A percentile compares a stretch with the other conserved stretches of the same genome.
phyloP scores from a whole-genome alignment of 768 basidiomycete genomes.

The Russula emetica region DNA sequence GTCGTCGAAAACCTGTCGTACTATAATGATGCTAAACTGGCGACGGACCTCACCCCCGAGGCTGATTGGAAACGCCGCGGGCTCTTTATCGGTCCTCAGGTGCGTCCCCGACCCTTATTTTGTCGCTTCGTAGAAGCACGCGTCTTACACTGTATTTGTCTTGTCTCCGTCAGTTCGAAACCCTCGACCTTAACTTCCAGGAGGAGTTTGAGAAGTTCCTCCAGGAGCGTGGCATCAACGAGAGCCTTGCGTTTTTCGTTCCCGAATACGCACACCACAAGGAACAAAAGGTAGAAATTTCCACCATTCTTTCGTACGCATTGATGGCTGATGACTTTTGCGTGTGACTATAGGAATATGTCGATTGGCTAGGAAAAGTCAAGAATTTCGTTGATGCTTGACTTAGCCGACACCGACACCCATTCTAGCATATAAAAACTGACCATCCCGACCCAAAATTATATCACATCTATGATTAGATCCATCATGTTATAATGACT shows the following conservation, averaged over 20 bases:
- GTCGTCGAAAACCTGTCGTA: conserved; percentile 86
- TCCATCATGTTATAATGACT: conserved; percentile 14
- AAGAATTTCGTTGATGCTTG: conserved; percentile 74
- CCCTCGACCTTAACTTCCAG: conserved; percentile 82
- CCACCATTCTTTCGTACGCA: neutral
- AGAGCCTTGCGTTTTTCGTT: conserved; percentile 77
- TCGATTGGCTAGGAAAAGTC: conserved; percentile 80
- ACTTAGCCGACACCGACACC: conserved; percentile 32
- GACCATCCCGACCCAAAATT: conserved; percentile 9
- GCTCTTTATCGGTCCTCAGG: conserved; percentile 88
- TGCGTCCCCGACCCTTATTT: conserved; percentile 34
- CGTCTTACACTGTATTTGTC: neutral
- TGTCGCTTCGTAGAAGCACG: neutral
- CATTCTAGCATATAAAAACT: neutral
- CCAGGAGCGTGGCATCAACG: conserved; percentile 85
- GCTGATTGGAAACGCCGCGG: conserved; percentile 93
- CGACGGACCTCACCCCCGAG: conserved; percentile 75
- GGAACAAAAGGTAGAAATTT: conserved; percentile 76
- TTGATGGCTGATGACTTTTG: conserved; percentile 6
- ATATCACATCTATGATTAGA: conserved; percentile 11
- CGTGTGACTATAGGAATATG: conserved; percentile 66
- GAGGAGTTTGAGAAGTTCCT: conserved; percentile 89
- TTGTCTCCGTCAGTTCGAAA: conserved; percentile 60
- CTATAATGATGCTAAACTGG: conserved; percentile 70
- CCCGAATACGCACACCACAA: conserved; percentile 85